A percentile compares a stretch with the other conserved stretches of the same genome.
Evolutionary conservation across 345 rosid genomes (phyloP).

Genomic region (Ricinus communis): DNA sequence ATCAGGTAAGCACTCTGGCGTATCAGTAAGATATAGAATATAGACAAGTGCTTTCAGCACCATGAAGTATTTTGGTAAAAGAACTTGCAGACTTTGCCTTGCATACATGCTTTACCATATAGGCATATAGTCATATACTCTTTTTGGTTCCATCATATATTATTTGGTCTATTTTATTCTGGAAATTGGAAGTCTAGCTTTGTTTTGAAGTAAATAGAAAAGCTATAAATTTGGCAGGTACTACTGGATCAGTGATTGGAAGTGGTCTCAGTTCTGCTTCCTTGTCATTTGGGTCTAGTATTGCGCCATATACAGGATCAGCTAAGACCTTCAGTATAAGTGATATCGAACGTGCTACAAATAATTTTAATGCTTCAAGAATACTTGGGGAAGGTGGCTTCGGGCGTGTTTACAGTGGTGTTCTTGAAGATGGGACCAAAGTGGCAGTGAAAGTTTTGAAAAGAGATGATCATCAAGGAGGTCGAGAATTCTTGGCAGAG

Average conservation of each 20-base stretch:
- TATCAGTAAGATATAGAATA: not conserved
- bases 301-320: slow-evolving; percentile 74
- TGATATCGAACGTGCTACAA: slow-evolving; percentile 80
- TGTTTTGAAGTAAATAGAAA: not conserved
- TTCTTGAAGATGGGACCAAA: slow-evolving; percentile 79
- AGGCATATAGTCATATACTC: no score
- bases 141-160: not conserved
- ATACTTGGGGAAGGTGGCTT: slow-evolving; percentile 96
- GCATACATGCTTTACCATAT: slow-evolving; percentile 2
- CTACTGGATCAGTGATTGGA: slow-evolving; percentile 52
- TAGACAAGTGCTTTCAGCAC: not conserved
- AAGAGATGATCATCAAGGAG: slow-evolving; percentile 92
- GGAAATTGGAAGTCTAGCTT: not conserved
- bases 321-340: slow-evolving; percentile 77
- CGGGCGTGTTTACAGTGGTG: slow-evolving; percentile 79
- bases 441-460: slow-evolving; percentile 89
- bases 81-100: no score
- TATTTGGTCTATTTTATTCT: no score
- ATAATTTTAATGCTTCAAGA: slow-evolving; percentile 63
- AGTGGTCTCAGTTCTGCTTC: slow-evolving; percentile 75
- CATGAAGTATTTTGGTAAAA: not conserved
- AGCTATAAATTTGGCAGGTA: slow-evolving; percentile 45
- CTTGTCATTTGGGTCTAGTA: slow-evolving; percentile 81
- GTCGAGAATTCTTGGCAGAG: slow-evolving; percentile 91
- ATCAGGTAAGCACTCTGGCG: slow-evolving; percentile 46